Conservation (phyloP, 1,139 yeast species). For the Candida buenavistaensis region DNA sequence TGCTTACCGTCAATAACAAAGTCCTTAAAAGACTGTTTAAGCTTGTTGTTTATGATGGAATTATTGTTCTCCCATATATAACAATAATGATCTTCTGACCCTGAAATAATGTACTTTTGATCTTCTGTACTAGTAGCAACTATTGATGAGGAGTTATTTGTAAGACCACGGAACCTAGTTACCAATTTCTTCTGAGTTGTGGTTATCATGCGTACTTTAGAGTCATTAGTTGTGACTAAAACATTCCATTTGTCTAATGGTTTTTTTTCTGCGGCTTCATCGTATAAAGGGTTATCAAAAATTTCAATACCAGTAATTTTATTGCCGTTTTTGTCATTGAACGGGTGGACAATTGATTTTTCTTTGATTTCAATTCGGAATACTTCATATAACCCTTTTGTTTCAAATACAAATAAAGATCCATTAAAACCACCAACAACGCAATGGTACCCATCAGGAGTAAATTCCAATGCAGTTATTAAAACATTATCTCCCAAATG, state of each 20-base stretch:
- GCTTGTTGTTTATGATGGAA: constrained; percentile 38
- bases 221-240: constrained; percentile 75
- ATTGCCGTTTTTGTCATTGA: constrained; percentile 31
- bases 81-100: constrained; percentile 70
- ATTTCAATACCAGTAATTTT: constrained; percentile 44
- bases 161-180: constrained; percentile 71
- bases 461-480: constrained; percentile 68
- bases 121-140: constrained; percentile 66
- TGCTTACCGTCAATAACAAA: constrained; percentile 36
- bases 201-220: constrained; percentile 68
- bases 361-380: constrained; percentile 55
- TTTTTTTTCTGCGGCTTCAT: constrained; percentile 11
- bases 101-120: constrained; percentile 49
- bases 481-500: constrained; percentile 55
- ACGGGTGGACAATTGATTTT: constrained; percentile 25
- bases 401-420: constrained; percentile 58
- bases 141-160: constrained; percentile 70
- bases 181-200: constrained; percentile 57
- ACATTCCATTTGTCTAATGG: constrained; percentile 33
- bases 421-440: constrained; percentile 87
- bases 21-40: constrained; percentile 36
- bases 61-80: constrained; percentile 67
- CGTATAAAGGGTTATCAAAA: constrained; percentile 22
- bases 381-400: constrained; percentile 60
- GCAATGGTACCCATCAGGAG: constrained; percentile 67